Conservation (phyloP, 2,329 filamentous ascomycete genomes). For the Botrytis porri region DNA sequence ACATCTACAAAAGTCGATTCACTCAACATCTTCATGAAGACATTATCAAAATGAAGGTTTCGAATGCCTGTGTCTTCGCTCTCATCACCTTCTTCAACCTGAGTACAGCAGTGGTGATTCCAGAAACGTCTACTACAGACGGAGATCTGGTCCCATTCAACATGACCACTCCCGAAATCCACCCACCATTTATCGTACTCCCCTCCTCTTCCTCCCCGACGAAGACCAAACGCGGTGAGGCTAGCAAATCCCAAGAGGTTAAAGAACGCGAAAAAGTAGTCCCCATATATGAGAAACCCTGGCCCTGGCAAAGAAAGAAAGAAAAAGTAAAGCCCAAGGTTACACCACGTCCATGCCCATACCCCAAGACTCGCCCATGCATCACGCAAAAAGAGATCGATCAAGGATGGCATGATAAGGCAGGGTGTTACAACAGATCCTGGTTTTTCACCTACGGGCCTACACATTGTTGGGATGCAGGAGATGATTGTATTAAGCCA, state of each 20-base stretch:
- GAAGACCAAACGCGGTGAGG: neutral
- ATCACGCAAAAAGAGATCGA: slow-evolving; percentile 11
- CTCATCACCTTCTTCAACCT: neutral
- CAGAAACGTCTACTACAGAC: neutral
- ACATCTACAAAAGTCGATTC: neutral
- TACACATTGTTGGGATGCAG: neutral
- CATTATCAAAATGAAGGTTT: neutral
- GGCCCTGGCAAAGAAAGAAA: neutral
- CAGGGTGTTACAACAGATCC: neutral
- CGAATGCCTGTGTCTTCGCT: neutral
- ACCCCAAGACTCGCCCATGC: neutral
- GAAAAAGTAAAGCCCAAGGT: neutral
- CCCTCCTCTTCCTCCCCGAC: neutral
- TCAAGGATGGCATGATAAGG: neutral
- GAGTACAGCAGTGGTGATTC: neutral
- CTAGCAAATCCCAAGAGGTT: neutral
- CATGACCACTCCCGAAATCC: neutral
- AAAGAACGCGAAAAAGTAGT: neutral
- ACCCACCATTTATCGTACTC: neutral
- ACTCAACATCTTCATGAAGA: neutral
- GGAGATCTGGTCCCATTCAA: neutral
- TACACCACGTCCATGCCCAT: neutral
- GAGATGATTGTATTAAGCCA: neutral
- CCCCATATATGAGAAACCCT: no score
- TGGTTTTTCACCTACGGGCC: neutral